Conservation (phyloP, 2,329 filamentous ascomycete species). For the Colletotrichum sojae region DNA sequence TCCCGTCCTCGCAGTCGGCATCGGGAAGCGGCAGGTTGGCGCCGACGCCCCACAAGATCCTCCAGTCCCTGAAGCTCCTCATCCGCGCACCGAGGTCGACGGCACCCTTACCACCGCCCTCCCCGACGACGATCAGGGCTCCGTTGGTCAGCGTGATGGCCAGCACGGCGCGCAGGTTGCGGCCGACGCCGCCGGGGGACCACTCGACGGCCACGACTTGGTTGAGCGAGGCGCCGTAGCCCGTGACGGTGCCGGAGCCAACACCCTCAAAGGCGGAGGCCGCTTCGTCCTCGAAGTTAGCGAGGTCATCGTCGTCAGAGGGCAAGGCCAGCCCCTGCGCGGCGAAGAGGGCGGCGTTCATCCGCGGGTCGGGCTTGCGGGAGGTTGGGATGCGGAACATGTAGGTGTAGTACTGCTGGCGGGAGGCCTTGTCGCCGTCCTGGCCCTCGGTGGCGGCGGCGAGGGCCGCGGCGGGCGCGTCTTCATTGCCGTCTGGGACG, state of each 20-base stretch:
- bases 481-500: slow-evolving; percentile 31
- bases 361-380: slow-evolving; percentile 55
- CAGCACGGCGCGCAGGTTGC: slow-evolving; percentile 66
- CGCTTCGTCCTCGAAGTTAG: slow-evolving; percentile 40
- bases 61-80: slow-evolving; percentile 64
- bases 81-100: slow-evolving; percentile 49
- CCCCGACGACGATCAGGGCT: slow-evolving; percentile 65
- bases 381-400: slow-evolving; percentile 52
- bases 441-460: slow-evolving; percentile 37
- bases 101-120: slow-evolving; percentile 49
- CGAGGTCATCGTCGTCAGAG: slow-evolving; percentile 39
- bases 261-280: slow-evolving; percentile 54
- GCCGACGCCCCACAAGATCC: slow-evolving; percentile 70
- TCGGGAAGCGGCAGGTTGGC: slow-evolving; percentile 65
- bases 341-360: slow-evolving; percentile 62
- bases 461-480: slow-evolving; percentile 44
- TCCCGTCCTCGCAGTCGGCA: slow-evolving; percentile 48
- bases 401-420: slow-evolving; percentile 51
- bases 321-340: slow-evolving; percentile 54
- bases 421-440: slow-evolving; percentile 30
- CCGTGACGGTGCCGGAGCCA: slow-evolving; percentile 61
- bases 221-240: slow-evolving; percentile 65
- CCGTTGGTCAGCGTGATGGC: slow-evolving; percentile 66
- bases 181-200: slow-evolving; percentile 72
- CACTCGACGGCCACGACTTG: slow-evolving; percentile 68